A percentile compares a stretch with the other conserved stretches of the same genome.
phyloP scores from a whole-genome alignment of 768 basidiomycete species.

The Clavulina sp. region DNA sequence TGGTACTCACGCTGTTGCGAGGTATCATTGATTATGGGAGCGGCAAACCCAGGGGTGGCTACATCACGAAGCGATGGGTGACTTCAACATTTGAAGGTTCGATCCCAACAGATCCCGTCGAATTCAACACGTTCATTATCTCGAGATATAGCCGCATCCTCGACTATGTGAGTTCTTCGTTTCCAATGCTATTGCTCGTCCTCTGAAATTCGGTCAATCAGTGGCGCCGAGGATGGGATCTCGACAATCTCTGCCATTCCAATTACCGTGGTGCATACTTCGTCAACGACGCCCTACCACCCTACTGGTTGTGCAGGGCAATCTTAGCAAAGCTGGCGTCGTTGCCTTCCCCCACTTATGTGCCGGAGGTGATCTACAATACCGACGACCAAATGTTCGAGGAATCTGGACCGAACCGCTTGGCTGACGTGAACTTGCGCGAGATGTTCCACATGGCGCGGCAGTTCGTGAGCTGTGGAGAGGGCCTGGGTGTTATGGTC shows the following conservation, averaged over 20 bases:
- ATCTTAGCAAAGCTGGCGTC: conserved; percentile 17
- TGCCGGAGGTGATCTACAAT: conserved; percentile 1
- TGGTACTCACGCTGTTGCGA: conserved; percentile 19
- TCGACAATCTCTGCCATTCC: conserved; percentile 18
- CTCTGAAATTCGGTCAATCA: conserved; percentile 10
- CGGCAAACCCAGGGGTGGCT: conserved; percentile 15
- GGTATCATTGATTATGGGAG: conserved; percentile 22
- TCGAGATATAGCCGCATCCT: conserved; percentile 17
- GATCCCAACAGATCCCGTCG: conserved; percentile 6
- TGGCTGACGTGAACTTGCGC: neutral
- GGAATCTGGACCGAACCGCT: neutral
- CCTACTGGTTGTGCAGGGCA: conserved; percentile 23
- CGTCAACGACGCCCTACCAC: conserved; percentile 20
- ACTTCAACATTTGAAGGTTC: conserved; percentile 1
- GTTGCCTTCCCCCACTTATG: neutral
- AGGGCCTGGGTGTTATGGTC: conserved; percentile 4
- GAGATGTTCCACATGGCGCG: conserved; percentile 11
- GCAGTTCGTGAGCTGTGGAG: conserved; percentile 8
- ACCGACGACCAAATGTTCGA: conserved; percentile 1
- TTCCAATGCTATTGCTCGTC: neutral
- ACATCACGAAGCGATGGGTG: conserved; percentile 10
- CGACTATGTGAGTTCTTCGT: conserved; percentile 13
- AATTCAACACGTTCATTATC: conserved; percentile 15
- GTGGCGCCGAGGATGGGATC: conserved; percentile 26
- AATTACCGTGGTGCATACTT: neutral